phyloP scores from a whole-genome alignment of 805 yeast genomes.

The Candida gorgasii region DNA sequence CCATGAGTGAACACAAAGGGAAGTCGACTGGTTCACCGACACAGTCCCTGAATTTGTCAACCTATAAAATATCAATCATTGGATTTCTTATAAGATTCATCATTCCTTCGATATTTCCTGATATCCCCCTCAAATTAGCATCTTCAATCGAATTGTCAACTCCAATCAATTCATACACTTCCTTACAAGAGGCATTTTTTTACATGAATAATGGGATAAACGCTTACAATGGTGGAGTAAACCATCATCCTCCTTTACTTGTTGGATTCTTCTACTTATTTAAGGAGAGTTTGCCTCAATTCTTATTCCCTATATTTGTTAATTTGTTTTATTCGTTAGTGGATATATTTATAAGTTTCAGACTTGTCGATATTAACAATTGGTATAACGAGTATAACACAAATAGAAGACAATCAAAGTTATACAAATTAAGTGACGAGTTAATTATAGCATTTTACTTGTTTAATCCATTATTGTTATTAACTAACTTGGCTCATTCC shows the following conservation, averaged over 20 bases:
- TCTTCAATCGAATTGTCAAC: conserved; percentile 65
- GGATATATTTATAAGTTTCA: conserved; percentile 60
- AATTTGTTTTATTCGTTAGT: conserved; percentile 53
- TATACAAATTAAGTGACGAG: conserved; percentile 36
- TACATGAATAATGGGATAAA: conserved; percentile 55
- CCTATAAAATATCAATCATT: conserved; percentile 9
- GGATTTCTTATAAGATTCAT: conserved; percentile 37
- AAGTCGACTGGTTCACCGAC: not conserved
- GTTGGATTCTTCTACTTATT: conserved; percentile 50
- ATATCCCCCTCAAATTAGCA: conserved; percentile 25
- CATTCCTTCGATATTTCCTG: conserved; percentile 37
- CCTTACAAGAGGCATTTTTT: conserved; percentile 49
- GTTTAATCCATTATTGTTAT: conserved; percentile 76
- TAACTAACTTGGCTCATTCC: conserved; percentile 69
- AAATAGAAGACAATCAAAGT: conserved; percentile 16
- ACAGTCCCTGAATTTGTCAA: not conserved
- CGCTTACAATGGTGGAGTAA: conserved; percentile 82
- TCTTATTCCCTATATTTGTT: conserved; percentile 19
- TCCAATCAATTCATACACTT: conserved; percentile 67
- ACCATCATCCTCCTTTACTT: conserved; percentile 81
- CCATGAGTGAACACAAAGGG: too few species aligned
- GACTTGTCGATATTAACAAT: conserved; percentile 51
- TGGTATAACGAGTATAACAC: conserved; percentile 34
- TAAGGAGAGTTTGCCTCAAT: conserved; percentile 20
- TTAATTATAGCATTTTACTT: conserved; percentile 64